phyloP scores from a whole-genome alignment of 768 basidiomycete genomes.

The Amanita muscaria region DNA sequence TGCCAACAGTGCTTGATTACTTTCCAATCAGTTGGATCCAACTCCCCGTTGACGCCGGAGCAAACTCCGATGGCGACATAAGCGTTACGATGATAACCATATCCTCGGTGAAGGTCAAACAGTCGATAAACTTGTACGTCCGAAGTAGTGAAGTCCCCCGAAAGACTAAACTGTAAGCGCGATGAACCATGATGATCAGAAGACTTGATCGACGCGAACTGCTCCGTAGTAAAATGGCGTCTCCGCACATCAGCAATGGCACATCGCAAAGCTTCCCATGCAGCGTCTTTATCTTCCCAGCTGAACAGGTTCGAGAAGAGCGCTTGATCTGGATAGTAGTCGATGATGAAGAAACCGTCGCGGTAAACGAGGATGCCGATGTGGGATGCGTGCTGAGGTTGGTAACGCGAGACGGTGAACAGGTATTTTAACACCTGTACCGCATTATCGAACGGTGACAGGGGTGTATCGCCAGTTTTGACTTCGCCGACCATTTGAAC shows the following conservation, averaged over 20 bases:
- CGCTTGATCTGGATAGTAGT: background rate
- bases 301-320: background rate
- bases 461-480: background rate
- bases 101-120: background rate
- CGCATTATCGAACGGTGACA: background rate
- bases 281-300: background rate
- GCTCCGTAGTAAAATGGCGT: background rate
- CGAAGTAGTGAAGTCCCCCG: background rate
- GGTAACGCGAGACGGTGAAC: background rate
- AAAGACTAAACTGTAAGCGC: background rate
- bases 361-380: background rate
- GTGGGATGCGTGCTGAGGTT: background rate
- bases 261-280: background rate
- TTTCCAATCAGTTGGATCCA: background rate
- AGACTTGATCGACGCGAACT: background rate
- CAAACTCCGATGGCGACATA: background rate
- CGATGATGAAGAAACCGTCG: background rate
- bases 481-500: background rate
- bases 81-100: background rate
- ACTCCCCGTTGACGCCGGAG: background rate
- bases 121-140: background rate
- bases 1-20: slow-evolving; percentile 1
- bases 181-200: background rate
- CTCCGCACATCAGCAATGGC: background rate
- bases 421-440: slow-evolving; percentile 1